Evolutionary conservation across 164 flowering plant genomes (phyloP).

Genomic region (Sedum album): DNA sequence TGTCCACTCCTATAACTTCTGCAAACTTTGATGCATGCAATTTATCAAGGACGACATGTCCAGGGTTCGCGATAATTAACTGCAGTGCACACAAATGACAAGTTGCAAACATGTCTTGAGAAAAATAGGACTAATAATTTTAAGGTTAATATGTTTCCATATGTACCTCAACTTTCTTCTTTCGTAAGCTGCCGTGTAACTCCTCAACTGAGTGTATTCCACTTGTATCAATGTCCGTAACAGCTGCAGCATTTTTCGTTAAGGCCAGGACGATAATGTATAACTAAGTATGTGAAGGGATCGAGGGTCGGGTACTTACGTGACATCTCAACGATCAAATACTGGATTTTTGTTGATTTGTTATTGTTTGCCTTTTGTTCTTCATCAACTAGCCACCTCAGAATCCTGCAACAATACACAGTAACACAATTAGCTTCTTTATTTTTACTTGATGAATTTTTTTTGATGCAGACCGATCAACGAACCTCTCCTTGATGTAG

Average conservation of each 20-base stretch:
- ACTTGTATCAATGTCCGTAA: conserved; percentile 83
- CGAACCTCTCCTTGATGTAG: conserved; percentile 6
- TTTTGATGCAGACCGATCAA: too few species aligned
- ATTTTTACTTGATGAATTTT: too few species aligned
- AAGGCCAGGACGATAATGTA: too few species aligned
- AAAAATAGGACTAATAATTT: too few species aligned
- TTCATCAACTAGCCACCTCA: too few species aligned
- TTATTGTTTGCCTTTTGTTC: not conserved
- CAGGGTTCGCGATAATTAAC: too few species aligned
- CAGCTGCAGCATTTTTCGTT: conserved; percentile 38
- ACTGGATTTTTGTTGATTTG: conserved; percentile 28
- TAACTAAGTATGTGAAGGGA: not conserved
- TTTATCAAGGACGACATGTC: not conserved
- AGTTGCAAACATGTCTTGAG: too few species aligned
- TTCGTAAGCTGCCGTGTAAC: conserved; percentile 42
- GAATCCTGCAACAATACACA: not conserved
- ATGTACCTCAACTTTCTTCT: conserved; percentile 52
- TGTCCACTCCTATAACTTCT: conserved; percentile 8
- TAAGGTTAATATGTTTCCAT: too few species aligned
- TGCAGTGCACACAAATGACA: too few species aligned
- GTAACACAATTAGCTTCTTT: conserved; percentile 25
- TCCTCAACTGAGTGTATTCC: conserved; percentile 80
- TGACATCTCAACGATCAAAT: too few species aligned
- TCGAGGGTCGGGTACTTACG: too few species aligned
- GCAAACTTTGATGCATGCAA: conserved; percentile 1